Evolutionary conservation across 768 basidiomycete genomes (phyloP), one percentile per base, ranked within the genome.

Genomic region (Kwoniella heveanensis): DNA sequence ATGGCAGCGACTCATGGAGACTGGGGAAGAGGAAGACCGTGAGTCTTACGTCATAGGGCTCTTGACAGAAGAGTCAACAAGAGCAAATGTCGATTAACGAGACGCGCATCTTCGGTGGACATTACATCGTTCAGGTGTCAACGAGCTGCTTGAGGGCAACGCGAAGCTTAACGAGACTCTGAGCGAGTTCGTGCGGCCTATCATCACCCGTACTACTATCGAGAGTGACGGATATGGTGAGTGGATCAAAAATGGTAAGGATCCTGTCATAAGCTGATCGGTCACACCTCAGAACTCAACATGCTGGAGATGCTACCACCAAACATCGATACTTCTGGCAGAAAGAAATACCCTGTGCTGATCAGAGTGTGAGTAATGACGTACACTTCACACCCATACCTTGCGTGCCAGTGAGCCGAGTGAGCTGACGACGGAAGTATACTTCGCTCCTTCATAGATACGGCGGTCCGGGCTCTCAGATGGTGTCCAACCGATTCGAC

Each of bases 311-410:
- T 95, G 69, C 86, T 91, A 17, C 96, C 96, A 19, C 92, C 92
- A 3, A 84, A 85, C 62, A 90, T 98, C 88, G 96, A 99, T 71
- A 88, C 90, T 71, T 89, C 91, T 22, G 96, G 96, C n/a, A 87
- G 90, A 48, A 91, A 89, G 9, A 93, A 95, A 78, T 98, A 99
- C 74, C 91, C 96, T 0, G 92, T 97, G 22, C 82, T 99, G 27
- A 92, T 98, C 83, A 83, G 85, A 48, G 90, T 95, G 86, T 94
- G 77, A 71, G 73, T 70, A 54, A 6, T 32, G n/a, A n/a, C 13
- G 32, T 32, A 5, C 5, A 32, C 13, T 13, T 32, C 32, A 5
- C 32, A 32, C 32, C n/a, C 32, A 32, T 32, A 32, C 13, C 32
- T 5, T 32, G 5, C 13, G 32, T 5, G 25, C 10, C 54, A 44